Base-by-base conservation (phyloP, 345 rosid species). In the Noccaea bulbosa region DNA sequence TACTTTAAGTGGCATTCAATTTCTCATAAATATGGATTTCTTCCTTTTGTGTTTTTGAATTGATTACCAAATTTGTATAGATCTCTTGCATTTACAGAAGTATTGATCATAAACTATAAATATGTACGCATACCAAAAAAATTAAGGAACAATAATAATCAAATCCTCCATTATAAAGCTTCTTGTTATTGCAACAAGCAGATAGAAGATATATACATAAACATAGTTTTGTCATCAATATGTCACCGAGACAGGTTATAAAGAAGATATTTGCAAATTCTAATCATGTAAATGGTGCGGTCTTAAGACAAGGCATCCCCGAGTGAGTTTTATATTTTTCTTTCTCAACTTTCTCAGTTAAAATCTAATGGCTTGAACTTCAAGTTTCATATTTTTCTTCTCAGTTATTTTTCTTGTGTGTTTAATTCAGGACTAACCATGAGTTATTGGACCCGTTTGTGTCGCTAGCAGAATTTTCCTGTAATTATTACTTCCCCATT, bases 381-480 rank as follows among this genome's bases (percentile, higher is more conserved):
- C 75, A 72, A 44, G 33, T 63, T 63, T 44, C 56, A 33, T 45
- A 14, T 33, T 22, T 22, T 22, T 22, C 2, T 22, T 22, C 2
- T 22, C 22, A n/a, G 22, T 0, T 51, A 32, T 11, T 5, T 16
- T 62, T 7, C 2, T 11, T 30, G 2, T 81, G 34, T 16, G 20
- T 49, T 27, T 27, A 6, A 39, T 72, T 68, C 80, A 93, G 98
- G 83, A 81, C 64, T 63, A 88, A 90, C 16, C 78, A 84, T 77
- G 83, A 73, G 82, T 55, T 46, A 51, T 71, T 88, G 87, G 98
- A 93, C 63, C 98, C 98, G 64, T 90, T 93, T 70, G 85, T 93
- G 15, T 80, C 88, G 83, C 74, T 93, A 79, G 92, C 83, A 80
- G 84, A 93, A 43, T 87, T 93, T 76, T 86, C 88, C 38, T 89